phyloP scores from a whole-genome alignment of 192 early-diverging fungal species.

The Obelidium mucronatum region DNA sequence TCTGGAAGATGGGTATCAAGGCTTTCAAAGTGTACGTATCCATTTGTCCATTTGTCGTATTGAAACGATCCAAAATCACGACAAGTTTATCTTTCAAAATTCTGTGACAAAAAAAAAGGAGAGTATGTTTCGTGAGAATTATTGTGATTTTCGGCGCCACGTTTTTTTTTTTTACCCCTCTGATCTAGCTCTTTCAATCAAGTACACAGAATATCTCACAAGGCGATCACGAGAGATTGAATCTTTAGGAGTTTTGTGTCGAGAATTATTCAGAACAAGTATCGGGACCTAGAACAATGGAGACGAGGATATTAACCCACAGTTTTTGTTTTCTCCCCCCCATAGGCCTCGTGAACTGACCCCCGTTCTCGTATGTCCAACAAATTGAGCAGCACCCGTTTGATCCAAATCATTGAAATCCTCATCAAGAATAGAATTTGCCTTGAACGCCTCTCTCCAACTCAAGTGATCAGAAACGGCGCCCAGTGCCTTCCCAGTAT shows the following conservation, averaged over 20 bases:
- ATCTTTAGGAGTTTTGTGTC: slow-evolving; percentile 34
- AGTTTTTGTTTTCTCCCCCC: not conserved
- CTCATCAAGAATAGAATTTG: not conserved
- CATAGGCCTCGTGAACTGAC: not conserved
- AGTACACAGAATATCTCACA: slow-evolving; percentile 33
- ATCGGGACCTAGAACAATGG: slow-evolving; percentile 30
- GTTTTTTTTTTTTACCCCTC: slow-evolving; percentile 23
- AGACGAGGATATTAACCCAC: not conserved
- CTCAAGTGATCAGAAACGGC: slow-evolving; percentile 30
- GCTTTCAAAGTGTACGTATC: slow-evolving; percentile 41
- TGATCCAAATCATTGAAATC: slow-evolving; percentile 42
- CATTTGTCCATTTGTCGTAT: slow-evolving; percentile 30
- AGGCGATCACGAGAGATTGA: slow-evolving; percentile 1
- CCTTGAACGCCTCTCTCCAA: slow-evolving; percentile 25
- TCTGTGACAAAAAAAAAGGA: no score
- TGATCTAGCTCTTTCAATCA: slow-evolving; percentile 37
- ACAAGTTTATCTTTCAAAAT: slow-evolving; percentile 46
- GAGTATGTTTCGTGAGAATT: not conserved
- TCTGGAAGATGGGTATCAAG: slow-evolving; percentile 45
- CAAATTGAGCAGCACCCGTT: slow-evolving; percentile 37
- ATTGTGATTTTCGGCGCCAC: not conserved
- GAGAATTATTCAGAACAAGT: slow-evolving; percentile 33
- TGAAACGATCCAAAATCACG: slow-evolving; percentile 42
- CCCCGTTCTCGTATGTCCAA: slow-evolving; percentile 31
- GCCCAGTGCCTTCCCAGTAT: slow-evolving; percentile 37